phyloP scores from a whole-genome alignment of 1,139 yeast genomes.

The Kazachstania sp. region DNA sequence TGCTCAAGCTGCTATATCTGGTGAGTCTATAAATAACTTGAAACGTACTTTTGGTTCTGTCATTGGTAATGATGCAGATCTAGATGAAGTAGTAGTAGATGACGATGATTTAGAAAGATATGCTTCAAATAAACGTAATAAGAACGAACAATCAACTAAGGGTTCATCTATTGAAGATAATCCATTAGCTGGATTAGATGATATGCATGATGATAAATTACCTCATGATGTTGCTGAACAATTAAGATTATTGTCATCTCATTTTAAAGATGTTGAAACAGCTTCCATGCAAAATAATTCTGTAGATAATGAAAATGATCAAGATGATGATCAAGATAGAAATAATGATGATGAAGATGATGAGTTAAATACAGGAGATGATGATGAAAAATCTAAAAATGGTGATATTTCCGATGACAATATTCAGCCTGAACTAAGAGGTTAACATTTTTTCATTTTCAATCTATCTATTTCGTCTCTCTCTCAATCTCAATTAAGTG shows the following conservation, averaged over 20 bases:
- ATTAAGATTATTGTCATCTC: constrained; percentile 28
- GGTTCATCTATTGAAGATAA: constrained; percentile 13
- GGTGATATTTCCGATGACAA: constrained; percentile 29
- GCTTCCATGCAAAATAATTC: constrained; percentile 5
- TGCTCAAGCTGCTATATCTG: constrained; percentile 26
- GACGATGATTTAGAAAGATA: not conserved
- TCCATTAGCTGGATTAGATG: constrained; percentile 21
- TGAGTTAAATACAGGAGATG: too few relatives aligned
- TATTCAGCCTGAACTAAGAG: constrained; percentile 32
- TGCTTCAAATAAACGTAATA: constrained; percentile 7
- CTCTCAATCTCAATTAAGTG: not conserved
- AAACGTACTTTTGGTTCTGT: constrained; percentile 6
- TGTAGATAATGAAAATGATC: constrained; percentile 3
- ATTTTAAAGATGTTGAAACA: constrained; percentile 29
- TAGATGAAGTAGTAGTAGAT: constrained; percentile 10
- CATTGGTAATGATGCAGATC: constrained; percentile 9
- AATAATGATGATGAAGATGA: constrained; percentile 1
- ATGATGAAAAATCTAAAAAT: constrained; percentile 11
- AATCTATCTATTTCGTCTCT: not conserved
- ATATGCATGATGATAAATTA: constrained; percentile 25
- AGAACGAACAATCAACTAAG: constrained; percentile 5
- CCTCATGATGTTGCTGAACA: constrained; percentile 33
- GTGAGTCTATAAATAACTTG: constrained; percentile 14
- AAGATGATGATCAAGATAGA: not conserved
- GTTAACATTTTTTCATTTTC: constrained; percentile 20